phyloP scores from a whole-genome alignment of 2,329 filamentous ascomycete species.

The Alternaria ethzedia region DNA sequence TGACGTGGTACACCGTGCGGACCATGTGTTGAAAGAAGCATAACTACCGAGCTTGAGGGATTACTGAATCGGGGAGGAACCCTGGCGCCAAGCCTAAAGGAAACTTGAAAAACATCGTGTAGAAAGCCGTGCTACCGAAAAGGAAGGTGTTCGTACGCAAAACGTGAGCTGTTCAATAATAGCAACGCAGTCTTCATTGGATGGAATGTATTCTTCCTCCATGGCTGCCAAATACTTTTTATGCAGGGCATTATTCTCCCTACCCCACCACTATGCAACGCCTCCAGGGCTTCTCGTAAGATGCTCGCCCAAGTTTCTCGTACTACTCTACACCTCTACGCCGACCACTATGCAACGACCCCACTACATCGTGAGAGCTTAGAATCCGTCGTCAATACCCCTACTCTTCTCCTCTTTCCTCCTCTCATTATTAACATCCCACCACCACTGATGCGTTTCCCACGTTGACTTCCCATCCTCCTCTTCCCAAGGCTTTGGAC shows the following conservation, averaged over 20 bases:
- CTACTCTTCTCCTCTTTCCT: slow-evolving; percentile 54
- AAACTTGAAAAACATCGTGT: not conserved
- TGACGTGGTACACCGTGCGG: slow-evolving; percentile 10
- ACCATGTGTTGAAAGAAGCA: slow-evolving; percentile 6
- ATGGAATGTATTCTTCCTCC: not conserved
- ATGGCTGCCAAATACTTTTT: not conserved
- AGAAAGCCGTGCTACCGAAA: not conserved
- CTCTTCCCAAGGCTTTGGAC: slow-evolving; percentile 70
- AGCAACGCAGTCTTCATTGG: not conserved
- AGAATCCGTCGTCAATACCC: slow-evolving; percentile 61
- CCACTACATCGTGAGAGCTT: not conserved
- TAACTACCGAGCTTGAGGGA: slow-evolving; percentile 3
- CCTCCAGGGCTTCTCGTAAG: not conserved
- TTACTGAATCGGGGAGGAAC: not conserved
- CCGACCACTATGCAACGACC: not conserved
- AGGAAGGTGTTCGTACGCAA: not conserved
- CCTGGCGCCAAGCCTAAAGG: not conserved
- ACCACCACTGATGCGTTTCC: slow-evolving; percentile 65
- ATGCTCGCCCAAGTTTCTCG: not conserved
- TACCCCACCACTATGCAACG: not conserved
- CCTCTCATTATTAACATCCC: slow-evolving; percentile 58
- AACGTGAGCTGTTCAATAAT: not conserved
- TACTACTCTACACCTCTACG: not conserved
- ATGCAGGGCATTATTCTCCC: not conserved
- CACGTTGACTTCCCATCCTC: slow-evolving; percentile 52